Percentiles rank a stretch among this genome's conserved stretches.
phyloP scores from a whole-genome alignment of 768 basidiomycete species.

The Tylopilus balloui region DNA sequence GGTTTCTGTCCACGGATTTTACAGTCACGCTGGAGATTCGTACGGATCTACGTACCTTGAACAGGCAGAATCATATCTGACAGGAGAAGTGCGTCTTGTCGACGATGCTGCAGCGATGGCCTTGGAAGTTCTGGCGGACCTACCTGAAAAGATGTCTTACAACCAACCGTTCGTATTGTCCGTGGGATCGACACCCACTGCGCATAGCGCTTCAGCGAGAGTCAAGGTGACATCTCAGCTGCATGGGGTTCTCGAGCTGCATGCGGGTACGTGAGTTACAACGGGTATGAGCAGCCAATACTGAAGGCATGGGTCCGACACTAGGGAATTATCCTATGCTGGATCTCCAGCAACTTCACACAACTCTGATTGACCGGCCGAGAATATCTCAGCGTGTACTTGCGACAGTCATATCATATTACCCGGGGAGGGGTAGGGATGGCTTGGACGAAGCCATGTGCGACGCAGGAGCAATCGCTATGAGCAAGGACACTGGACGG shows the following conservation, averaged over 20 bases:
- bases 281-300: not conserved
- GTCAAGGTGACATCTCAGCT: slow-evolving; percentile 44
- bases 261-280: slow-evolving; percentile 49
- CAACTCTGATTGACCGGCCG: slow-evolving; percentile 52
- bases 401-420: slow-evolving; percentile 74
- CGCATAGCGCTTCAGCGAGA: slow-evolving; percentile 65
- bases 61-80: slow-evolving; percentile 62
- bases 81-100: slow-evolving; percentile 65
- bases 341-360: slow-evolving; percentile 81
- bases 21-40: slow-evolving; percentile 72
- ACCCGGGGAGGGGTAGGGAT: slow-evolving; percentile 59
- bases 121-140: slow-evolving; percentile 41
- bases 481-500: slow-evolving; percentile 83
- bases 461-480: slow-evolving; percentile 82
- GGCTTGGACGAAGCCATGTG: slow-evolving; percentile 72
- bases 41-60: slow-evolving; percentile 69
- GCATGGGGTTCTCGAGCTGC: slow-evolving; percentile 66
- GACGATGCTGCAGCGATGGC: slow-evolving; percentile 60
- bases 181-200: slow-evolving; percentile 85
- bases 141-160: slow-evolving; percentile 30
- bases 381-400: slow-evolving; percentile 65
- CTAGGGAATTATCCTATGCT: slow-evolving; percentile 77
- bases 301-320: not conserved
- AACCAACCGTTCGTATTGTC: slow-evolving; percentile 62
- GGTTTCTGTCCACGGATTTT: slow-evolving; percentile 75